Base-by-base conservation (phyloP, 1,139 yeast genomes). In the Petasospora rhodanensis region DNA sequence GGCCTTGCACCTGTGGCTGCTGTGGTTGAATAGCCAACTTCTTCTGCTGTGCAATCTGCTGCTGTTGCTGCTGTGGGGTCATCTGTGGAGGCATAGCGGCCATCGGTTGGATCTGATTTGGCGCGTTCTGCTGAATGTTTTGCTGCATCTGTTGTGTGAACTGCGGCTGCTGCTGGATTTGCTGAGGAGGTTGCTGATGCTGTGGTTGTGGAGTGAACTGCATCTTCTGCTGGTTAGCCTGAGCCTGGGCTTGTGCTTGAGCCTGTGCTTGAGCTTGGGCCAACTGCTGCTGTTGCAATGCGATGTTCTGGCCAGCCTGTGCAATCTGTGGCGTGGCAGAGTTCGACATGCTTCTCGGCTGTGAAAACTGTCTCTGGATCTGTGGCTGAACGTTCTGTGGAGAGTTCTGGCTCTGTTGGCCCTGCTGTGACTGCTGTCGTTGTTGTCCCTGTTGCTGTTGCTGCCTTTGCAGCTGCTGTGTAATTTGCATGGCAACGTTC, bases 401-500 rank as follows among this genome's bases (percentile, higher is more conserved):
- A n/a, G n/a, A n/a, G n/a, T n/a, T n/a, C n/a, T n/a, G n/a, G n/a
- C n/a, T n/a, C 14, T 48, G 52, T 34, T 49, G 54, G 28, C 33
- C 29, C 22, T 48, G 31, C 27, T 24, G 30, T 31, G 37, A 39
- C 29, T 45, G 42, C 24, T 25, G 36, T 11, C 27, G 33, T 14
- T 26, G 31, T 14, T 15, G 26, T 14, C 22, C 17, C 9, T 12
- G 17, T 14, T 13, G 18, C 23, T 35, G 40, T 12, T 38, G 43
- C 18, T 35, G 38, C 28, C 33, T 36, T 35, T 50, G 41, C 11
- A 47, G 22, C 19, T 41, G 42, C 19, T 45, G 47, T 5, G 51
- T 36, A 12, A 52, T 30, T 19, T 44, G 31, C 1, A 43, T 11
- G 7, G 51, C 52, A 17, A 38, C 49, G n/a, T 38, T 40, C 31